Evolutionary conservation across 192 early-diverging fungal species (phyloP), one percentile per base, ranked within the genome.

Genomic region (Bifiguratus adelaidae): DNA sequence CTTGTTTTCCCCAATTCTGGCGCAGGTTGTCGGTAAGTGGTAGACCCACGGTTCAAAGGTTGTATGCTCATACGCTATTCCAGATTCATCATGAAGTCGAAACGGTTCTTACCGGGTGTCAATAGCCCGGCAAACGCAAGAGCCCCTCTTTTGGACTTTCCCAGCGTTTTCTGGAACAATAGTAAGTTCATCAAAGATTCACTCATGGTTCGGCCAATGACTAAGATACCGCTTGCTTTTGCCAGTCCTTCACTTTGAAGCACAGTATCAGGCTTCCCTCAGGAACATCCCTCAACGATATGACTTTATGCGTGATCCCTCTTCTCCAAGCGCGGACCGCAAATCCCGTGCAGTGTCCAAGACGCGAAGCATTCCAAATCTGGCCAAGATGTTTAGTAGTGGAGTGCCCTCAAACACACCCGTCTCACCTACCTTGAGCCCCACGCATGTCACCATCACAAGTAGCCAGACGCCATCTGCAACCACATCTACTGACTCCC

Each of bases 111-210:
- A 5, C 49, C 51, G 15, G 37, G 46, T 36, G 3, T 19, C 18
- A 11, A 26, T 1, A 12, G 25, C 21, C 20, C 24, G 29, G 51
- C 56, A 18, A 51, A 40, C 47, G 22, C 58, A 2, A 41, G 57
- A 16, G 62, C 46, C 0, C 32, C 58, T 7, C 41, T 65, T 19
- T 50, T 58, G 6, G 62, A 65, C 21, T 65, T 65, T 52, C 56
- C 58, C 37, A 54, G 56, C 37, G 30, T 65, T 7, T 65, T 65
- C 35, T 65, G 62, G 62, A 59, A 58, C 33, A 65, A 65, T 36
- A 26, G 48, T 58, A 45, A 23, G 48, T 48, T 21, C n/a, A 19
- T 30, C 30, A 28, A 13, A 6, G 8, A 7, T 3, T 12, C 26
- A 0, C 9, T 30, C n/a, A n/a, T n/a, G n/a, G n/a, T n/a, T n/a